Conservation (phyloP, 2,329 filamentous ascomycete species). For the Xylaria sp. region DNA sequence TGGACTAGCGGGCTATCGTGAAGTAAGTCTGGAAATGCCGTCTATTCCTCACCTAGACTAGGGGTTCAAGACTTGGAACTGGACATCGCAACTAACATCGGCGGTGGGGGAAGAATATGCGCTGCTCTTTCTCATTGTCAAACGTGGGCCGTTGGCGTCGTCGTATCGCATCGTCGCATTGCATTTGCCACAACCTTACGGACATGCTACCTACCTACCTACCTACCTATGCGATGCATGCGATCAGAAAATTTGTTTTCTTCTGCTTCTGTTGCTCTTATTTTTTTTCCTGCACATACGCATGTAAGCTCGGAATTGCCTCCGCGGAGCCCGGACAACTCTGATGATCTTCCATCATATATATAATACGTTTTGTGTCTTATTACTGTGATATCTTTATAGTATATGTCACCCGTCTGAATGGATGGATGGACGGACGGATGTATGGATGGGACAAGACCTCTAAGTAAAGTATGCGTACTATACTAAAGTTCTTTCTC, state of each 20-base stretch:
- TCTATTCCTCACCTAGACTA: no score
- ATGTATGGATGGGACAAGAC: neutral
- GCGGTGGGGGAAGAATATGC: neutral
- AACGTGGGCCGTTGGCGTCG: conserved; percentile 17
- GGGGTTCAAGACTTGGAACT: neutral
- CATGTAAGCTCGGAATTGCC: neutral
- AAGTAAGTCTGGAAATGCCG: neutral
- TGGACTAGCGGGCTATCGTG: conserved; percentile 12
- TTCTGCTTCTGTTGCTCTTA: neutral
- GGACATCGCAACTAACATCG: neutral
- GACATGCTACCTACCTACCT: neutral
- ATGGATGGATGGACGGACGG: neutral
- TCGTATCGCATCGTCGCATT: conserved; percentile 33
- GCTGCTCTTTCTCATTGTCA: conserved; percentile 2
- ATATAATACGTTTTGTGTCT: neutral
- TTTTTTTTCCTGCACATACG: neutral
- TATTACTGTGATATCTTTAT: neutral
- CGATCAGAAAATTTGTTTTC: conserved; percentile 8
- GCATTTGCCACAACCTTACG: conserved; percentile 8
- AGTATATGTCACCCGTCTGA: neutral
- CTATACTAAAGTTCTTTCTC: neutral
- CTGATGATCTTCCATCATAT: neutral
- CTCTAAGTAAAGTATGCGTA: neutral
- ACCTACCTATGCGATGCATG: neutral
- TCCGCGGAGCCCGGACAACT: neutral